A percentile compares a stretch with the other conserved stretches of the same genome.
Evolutionary conservation across 768 basidiomycete genomes (phyloP).

Genomic region (Leccinum variicolor): DNA sequence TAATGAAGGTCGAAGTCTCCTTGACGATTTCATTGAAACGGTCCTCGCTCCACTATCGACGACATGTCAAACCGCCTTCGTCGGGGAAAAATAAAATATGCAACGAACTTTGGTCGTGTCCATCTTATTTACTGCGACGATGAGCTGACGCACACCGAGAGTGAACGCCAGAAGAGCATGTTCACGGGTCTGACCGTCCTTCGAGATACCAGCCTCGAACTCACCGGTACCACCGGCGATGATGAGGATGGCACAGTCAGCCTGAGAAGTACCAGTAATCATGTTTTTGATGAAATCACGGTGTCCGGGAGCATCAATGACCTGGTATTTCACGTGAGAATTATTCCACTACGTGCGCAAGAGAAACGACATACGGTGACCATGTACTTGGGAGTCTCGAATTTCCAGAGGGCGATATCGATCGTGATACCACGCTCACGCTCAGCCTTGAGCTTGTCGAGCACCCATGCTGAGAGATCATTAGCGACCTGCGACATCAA

Average conservation of each 20-base stretch:
- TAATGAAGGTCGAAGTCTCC: constrained; percentile 97
- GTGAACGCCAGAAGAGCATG: constrained; percentile 99
- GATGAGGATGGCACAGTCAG: constrained; percentile 99
- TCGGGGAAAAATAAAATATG: not conserved
- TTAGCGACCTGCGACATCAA: constrained; percentile 18
- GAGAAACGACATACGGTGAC: constrained; percentile 65
- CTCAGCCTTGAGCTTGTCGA: constrained; percentile 99
- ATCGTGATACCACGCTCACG: constrained; percentile 99
- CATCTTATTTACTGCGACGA: constrained; percentile 99
- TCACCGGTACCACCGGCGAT: constrained; percentile 99
- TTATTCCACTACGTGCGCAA: not conserved
- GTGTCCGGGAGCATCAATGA: constrained; percentile 99
- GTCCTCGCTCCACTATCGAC: constrained; percentile 89
- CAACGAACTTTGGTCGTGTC: constrained; percentile 89
- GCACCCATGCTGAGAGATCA: constrained; percentile 83
- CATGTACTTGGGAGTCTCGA: constrained; percentile 97
- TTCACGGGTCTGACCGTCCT: constrained; percentile 99
- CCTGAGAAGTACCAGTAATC: constrained; percentile 99
- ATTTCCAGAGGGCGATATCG: constrained; percentile 99
- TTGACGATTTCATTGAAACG: constrained; percentile 99
- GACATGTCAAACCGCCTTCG: constrained; percentile 1
- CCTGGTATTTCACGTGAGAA: constrained; percentile 42
- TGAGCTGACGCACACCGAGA: constrained; percentile 99
- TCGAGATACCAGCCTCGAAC: constrained; percentile 99
- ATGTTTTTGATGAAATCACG: constrained; percentile 99